Conservation (phyloP, 2,329 filamentous ascomycete species). For the Gaeumannomyces sp. region DNA sequence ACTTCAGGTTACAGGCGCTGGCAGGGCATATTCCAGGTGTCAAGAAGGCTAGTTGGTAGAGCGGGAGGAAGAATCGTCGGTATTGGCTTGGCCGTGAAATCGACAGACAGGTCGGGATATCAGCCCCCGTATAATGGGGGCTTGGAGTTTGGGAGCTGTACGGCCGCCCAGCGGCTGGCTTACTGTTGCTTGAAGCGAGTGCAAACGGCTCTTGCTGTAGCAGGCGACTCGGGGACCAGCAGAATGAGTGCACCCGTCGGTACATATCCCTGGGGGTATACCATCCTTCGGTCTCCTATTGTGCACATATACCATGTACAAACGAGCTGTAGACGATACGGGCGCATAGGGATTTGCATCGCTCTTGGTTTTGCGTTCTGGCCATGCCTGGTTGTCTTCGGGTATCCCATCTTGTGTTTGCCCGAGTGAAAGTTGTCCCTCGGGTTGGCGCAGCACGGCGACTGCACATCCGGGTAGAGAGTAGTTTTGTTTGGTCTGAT, state of each 20-base stretch:
- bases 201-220: background rate
- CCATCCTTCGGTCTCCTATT: too few species aligned
- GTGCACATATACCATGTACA: too few species aligned
- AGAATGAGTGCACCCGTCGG: too few species aligned
- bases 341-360: background rate
- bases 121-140: background rate
- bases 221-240: background rate
- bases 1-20: constrained; percentile 86
- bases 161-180: background rate
- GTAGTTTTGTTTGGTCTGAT: background rate
- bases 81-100: background rate
- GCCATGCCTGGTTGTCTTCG: background rate
- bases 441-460: background rate
- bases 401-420: background rate
- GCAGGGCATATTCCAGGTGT: constrained; percentile 84
- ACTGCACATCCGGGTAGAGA: too few species aligned
- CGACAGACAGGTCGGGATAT: background rate
- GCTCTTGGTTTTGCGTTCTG: background rate
- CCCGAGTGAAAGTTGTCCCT: background rate
- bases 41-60: constrained; percentile 91
- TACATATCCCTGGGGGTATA: too few species aligned
- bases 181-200: background rate
- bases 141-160: background rate
- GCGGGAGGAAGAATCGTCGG: background rate
- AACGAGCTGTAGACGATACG: background rate